Base-by-base conservation (phyloP, 495 filamentous ascomycete species). In the Acidomyces sp. region DNA sequence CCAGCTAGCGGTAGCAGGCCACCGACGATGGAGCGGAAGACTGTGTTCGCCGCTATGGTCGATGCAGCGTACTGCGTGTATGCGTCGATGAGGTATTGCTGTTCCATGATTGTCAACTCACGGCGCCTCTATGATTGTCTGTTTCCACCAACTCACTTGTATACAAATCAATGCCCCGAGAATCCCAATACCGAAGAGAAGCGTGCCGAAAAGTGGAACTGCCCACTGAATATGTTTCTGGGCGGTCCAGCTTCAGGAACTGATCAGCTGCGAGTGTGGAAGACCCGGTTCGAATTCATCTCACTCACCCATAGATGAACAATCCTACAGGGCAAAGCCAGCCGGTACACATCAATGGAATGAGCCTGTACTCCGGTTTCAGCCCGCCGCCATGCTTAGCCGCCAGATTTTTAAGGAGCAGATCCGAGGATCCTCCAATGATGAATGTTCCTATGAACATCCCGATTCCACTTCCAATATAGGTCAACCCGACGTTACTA, bases 391-490 rank as follows among this genome's bases (percentile, higher is more conserved):
- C 40, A 15, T 21, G 18, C 9, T 30, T 41, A 15, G 19, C 16
- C 20, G 43, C 43, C 11, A 28, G 37, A 0, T 27, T 44, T 18
- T 35, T 25, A 4, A 35, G 28, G 4, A 64, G 53, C 5, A 41
- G 40, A 39, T 72, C 62, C 12, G 56, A 56, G 2, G 61, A 27
- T 2, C 30, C 25, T 17, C 58, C 62, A 13, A 53, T 56, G 5
- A 63, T 28, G 22, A 58, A 29, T 0, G 67, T 55, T 0, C 64
- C 65, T 6, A 71, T 20, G 17, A 70, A 33, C 22, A 54, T 57
- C 0, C 71, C 73, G 18, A 75, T 47, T 0, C 66, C 70, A 20
- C 64, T 52, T 0, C 64, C 69, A 1, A 77, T 53, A 42, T 68
- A 75, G 4, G 65, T 52, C 2, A 77, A 57, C 56, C 57, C 49